These are phyloP conservation scores for Alternaria angustiovoidea DNA, from an alignment of 2,329 filamentous ascomycete species.

Conservation along the genomic window DNA sequence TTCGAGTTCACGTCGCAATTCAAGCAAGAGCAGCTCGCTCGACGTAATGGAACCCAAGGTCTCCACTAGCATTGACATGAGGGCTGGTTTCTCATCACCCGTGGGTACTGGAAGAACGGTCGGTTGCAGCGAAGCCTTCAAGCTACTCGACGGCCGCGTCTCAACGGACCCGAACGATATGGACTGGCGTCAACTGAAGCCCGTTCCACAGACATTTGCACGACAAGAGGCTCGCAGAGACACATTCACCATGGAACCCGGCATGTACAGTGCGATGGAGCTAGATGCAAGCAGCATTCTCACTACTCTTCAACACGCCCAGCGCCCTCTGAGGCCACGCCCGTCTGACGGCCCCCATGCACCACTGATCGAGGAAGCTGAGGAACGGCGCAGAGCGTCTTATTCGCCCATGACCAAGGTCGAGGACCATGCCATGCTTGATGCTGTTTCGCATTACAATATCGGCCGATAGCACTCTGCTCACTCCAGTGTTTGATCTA, in stretches of 20 bases:
- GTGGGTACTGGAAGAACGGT: slow-evolving; percentile 33
- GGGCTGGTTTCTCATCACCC: slow-evolving; percentile 19
- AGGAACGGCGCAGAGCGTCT: slow-evolving; percentile 35
- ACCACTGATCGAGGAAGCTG: slow-evolving; percentile 39
- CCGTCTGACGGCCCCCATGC: slow-evolving; percentile 41
- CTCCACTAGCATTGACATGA: slow-evolving; percentile 31
- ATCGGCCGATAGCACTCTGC: slow-evolving; percentile 1
- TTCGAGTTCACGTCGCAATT: slow-evolving; percentile 30
- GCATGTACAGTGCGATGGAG: slow-evolving; percentile 49
- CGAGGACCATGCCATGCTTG: slow-evolving; percentile 10
- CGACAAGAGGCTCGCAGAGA: slow-evolving; percentile 27
- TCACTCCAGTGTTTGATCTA: neutral
- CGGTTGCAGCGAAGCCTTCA: slow-evolving; percentile 48
- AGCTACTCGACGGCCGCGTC: slow-evolving; percentile 45
- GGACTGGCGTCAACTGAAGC: slow-evolving; percentile 45
- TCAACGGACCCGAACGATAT: slow-evolving; percentile 37
- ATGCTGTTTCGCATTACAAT: slow-evolving; percentile 10
- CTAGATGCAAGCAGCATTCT: slow-evolving; percentile 49
- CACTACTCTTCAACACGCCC: slow-evolving; percentile 45
- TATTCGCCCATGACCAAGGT: slow-evolving; percentile 27
- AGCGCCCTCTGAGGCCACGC: slow-evolving; percentile 38
- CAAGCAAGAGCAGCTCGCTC: slow-evolving; percentile 30
- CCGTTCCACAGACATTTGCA: slow-evolving; percentile 26
- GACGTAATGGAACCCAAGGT: slow-evolving; percentile 40
- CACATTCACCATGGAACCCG: slow-evolving; percentile 36